Evolutionary conservation across 805 yeast species (phyloP).

Genomic region (Ogataea nakhonphanomensis): DNA sequence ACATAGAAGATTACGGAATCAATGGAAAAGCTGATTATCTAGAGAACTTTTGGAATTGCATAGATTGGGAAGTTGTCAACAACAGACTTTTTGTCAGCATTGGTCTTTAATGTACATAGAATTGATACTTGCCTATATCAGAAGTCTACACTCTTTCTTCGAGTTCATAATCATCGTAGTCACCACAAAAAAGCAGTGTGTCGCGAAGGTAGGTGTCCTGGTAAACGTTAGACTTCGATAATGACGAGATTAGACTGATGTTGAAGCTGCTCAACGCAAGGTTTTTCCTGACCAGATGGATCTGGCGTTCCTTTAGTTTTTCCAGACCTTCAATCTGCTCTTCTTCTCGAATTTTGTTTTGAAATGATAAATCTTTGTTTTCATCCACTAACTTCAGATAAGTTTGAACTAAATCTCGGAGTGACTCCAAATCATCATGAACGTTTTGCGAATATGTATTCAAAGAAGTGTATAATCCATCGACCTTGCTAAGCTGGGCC

Average conservation of each 20-base stretch:
- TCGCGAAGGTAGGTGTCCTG: constrained; percentile 29
- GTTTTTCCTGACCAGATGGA: constrained; percentile 20
- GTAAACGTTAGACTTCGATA: constrained; percentile 32
- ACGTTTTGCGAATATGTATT: constrained; percentile 1
- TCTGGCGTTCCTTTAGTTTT: constrained; percentile 13
- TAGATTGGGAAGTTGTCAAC: constrained; percentile 82
- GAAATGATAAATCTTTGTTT: constrained; percentile 17
- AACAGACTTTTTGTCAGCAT: constrained; percentile 30
- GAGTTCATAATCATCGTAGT: constrained; percentile 27
- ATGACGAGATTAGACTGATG: constrained; percentile 31
- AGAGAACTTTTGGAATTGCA: constrained; percentile 68
- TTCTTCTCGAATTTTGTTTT: constrained; percentile 11
- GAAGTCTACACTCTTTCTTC: constrained; percentile 18
- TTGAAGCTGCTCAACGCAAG: constrained; percentile 30
- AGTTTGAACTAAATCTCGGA: constrained; percentile 8
- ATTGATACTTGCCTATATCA: background rate
- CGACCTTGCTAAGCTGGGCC: constrained; percentile 3
- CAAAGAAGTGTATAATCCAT: background rate
- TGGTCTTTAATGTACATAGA: constrained; percentile 17
- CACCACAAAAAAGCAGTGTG: constrained; percentile 31
- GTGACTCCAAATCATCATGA: constrained; percentile 3
- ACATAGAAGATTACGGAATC: constrained; percentile 78
- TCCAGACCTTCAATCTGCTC: constrained; percentile 15
- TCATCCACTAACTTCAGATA: constrained; percentile 15
- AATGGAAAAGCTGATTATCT: constrained; percentile 71